Evolutionary conservation across 495 filamentous ascomycete genomes (phyloP).

Genomic region (Neurospora sp.): DNA sequence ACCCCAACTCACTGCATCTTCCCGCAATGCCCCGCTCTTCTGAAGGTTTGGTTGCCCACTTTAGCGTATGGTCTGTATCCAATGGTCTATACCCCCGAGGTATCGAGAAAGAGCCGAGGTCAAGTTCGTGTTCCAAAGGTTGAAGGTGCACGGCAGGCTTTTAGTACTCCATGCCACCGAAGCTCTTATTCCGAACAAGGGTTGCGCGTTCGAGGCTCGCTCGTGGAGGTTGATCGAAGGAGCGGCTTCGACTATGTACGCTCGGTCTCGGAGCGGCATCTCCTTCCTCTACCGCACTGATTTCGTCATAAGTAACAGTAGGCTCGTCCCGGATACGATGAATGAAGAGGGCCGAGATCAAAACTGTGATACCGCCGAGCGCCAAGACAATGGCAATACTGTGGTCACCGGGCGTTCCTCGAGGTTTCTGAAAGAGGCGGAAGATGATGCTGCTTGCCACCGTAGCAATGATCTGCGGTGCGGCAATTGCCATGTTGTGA

Average conservation of each 20-base stretch:
- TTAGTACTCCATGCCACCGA: slow-evolving; percentile 36
- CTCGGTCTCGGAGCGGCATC: slow-evolving; percentile 15
- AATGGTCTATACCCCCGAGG: background rate
- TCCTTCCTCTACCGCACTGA: slow-evolving; percentile 31
- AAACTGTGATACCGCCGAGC: slow-evolving; percentile 65
- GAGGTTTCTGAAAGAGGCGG: slow-evolving; percentile 66
- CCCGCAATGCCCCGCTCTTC: background rate
- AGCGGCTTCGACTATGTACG: slow-evolving; percentile 17
- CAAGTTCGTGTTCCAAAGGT: background rate
- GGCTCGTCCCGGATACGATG: slow-evolving; percentile 36
- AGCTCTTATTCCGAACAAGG: slow-evolving; percentile 35
- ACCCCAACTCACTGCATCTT: background rate
- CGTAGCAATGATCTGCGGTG: slow-evolving; percentile 82
- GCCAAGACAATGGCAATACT: slow-evolving; percentile 79
- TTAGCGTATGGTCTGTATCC: background rate
- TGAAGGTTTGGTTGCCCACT: background rate
- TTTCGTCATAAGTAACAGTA: slow-evolving; percentile 19
- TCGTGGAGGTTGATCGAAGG: slow-evolving; percentile 24
- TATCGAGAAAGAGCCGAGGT: background rate
- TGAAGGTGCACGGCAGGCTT: background rate
- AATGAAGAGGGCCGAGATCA: slow-evolving; percentile 64
- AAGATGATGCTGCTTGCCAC: slow-evolving; percentile 74
- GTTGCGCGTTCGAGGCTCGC: slow-evolving; percentile 34
- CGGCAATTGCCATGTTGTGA: slow-evolving; percentile 83
- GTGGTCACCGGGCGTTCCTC: slow-evolving; percentile 70